Conservation (phyloP, 2,329 filamentous ascomycete genomes). For the Diaporthe helianthi region DNA sequence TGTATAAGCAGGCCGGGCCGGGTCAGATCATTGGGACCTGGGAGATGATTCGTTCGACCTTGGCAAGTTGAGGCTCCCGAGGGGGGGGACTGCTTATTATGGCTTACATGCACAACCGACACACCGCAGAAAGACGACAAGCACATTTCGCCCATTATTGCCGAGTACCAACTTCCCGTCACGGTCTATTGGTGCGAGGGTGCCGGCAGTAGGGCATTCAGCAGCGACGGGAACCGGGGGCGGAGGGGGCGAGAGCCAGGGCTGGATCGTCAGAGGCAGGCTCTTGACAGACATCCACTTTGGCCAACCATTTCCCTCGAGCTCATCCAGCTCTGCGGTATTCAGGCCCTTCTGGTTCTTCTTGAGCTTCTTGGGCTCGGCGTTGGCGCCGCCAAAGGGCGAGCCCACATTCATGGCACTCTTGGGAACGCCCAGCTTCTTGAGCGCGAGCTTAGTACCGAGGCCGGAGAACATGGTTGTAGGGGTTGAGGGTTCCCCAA, state of each 20-base stretch:
- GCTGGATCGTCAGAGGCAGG: slow-evolving; percentile 59
- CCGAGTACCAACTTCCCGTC: slow-evolving; percentile 48
- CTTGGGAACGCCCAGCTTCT: slow-evolving; percentile 61
- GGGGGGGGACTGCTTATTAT: slow-evolving; percentile 39
- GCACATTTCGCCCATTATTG: slow-evolving; percentile 48
- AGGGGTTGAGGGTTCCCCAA: not conserved
- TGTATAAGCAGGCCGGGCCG: not conserved
- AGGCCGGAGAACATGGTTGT: slow-evolving; percentile 62
- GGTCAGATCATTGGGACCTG: not conserved
- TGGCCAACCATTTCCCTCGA: slow-evolving; percentile 42
- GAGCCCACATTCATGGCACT: slow-evolving; percentile 55
- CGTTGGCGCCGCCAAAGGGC: slow-evolving; percentile 36
- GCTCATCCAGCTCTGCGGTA: not conserved
- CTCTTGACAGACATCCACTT: slow-evolving; percentile 58
- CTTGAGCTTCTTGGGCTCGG: slow-evolving; percentile 41
- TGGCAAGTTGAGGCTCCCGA: not conserved
- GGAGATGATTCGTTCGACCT: not conserved
- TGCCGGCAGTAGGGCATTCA: slow-evolving; percentile 55
- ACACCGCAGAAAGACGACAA: slow-evolving; percentile 61
- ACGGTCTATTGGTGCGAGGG: slow-evolving; percentile 55
- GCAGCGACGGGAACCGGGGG: slow-evolving; percentile 54
- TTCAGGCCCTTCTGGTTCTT: slow-evolving; percentile 38
- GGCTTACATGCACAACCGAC: slow-evolving; percentile 65
- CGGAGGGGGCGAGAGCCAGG: slow-evolving; percentile 60
- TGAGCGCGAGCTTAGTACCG: slow-evolving; percentile 64